Base-by-base conservation (phyloP, 441 rosid species). In the Erodium texanum region DNA sequence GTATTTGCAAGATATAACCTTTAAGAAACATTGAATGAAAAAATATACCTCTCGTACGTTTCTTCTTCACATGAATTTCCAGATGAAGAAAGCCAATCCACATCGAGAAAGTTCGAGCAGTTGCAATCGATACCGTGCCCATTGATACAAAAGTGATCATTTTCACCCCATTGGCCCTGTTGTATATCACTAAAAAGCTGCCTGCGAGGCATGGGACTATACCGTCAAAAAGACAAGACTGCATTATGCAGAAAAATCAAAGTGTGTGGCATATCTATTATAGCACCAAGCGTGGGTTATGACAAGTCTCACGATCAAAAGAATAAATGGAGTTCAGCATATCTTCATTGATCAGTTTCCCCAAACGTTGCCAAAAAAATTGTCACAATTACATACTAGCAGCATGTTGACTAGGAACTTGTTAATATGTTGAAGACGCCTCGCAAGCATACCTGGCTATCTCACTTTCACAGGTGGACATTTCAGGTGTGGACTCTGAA, bases 81-180 rank as follows among this genome's bases (percentile, higher is more conserved):
- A n/a, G n/a, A n/a, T n/a, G 99, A 95, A 77, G 95, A 95, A 68
- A 85, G 85, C 96, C 96, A 84, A 56, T 92, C 98, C 74, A 88
- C 66, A 64, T 92, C 99, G 62, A 82, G 78, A 75, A 95, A 95
- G 75, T 84, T 81, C 59, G 97, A 79, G 78, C 86, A 87, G 76
- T 81, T 84, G 72, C 90, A 90, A 23, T 76, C 82, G 15, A 86
- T 83, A 7, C 82, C 97, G 65, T 82, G 79, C 68, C 77, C 86
- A 58, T 85, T 89, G 68, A 64, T 70, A 75, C 87, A 87, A 16
- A 87, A 73, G 70, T 75, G 78, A 80, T 87, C 84, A 22, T 79
- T 76, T 74, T 81, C 94, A 32, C 76, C 71, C 68, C 73, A 81
- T 52, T 74, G 76, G 12, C 83, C 84, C 69, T 81, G 75, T 38